Base-by-base conservation (phyloP, 768 basidiomycete species). In the Clitopilus passeckerianus region DNA sequence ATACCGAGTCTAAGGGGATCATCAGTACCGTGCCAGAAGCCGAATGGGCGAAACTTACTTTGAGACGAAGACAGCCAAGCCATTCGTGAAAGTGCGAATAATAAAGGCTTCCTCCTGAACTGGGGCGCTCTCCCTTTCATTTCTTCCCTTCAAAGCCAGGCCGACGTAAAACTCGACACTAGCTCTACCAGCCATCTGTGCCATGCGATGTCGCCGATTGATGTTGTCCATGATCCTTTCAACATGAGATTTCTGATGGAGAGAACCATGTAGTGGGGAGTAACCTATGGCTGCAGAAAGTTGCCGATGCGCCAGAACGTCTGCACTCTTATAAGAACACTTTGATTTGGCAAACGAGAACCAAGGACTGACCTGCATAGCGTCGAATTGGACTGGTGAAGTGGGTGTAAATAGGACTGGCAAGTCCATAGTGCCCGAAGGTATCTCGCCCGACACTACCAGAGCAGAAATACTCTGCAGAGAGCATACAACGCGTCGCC, bases 161-260 rank as follows among this genome's bases (percentile, higher is more conserved):
- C 96, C 95, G 24, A 98, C 95, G 66, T 97, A 98, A 65, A 98
- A 99, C 73, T 99, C 96, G 33, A 98, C 90, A 69, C 93, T 96
- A 0, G 97, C 97, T 14, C 97, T 81, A 3, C 95, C 87, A 0
- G 97, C 97, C 91, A 95, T 96, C 68, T 99, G 97, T 0, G 97
- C 97, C 85, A 96, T 90, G 24, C 96, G 83, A 70, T 99, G 96
- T 16, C 95, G 82, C 44, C 87, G 83, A 67, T 98, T 99, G 56
- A 98, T 90, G 22, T 90, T 86, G 59, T 87, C 88, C 63, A 98
- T 73, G 6, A 91, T 82, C 18, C 87, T 85, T 69, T 98, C 97
- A 2, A 98, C 91, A 66, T 93, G 87, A 14, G 83, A 71, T 70
- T 95, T 93, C 0, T 93, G 93, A 66, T 97, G 94, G 1, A 99